A percentile compares a stretch with the other conserved stretches of the same genome.
phyloP scores from a whole-genome alignment of 148 eudicot species.

The Bassia scoparia region DNA sequence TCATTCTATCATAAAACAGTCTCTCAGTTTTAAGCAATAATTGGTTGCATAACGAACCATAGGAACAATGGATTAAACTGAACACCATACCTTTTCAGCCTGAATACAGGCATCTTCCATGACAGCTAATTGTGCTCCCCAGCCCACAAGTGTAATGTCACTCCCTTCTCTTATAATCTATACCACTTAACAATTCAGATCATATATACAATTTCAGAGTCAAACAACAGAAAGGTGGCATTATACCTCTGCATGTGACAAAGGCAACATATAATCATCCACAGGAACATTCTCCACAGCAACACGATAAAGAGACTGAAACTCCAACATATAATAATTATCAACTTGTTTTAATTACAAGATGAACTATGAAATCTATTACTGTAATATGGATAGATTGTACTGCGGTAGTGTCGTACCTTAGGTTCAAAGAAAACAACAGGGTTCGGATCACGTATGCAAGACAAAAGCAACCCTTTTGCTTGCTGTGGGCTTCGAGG shows the following conservation, averaged over 20 bases:
- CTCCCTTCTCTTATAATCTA: conserved; percentile 88
- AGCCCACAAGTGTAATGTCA: conserved; percentile 92
- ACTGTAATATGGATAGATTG: conserved; percentile 4
- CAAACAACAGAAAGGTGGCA: background rate
- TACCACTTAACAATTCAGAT: background rate
- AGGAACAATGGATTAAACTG: background rate
- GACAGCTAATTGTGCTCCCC: conserved; percentile 93
- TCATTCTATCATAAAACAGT: too few species aligned
- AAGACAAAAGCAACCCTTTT: conserved; percentile 78
- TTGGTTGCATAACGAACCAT: background rate
- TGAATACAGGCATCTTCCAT: conserved; percentile 92
- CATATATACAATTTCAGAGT: background rate
- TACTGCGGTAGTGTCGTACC: too few species aligned
- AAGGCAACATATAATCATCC: conserved; percentile 85
- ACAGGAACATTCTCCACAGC: conserved; percentile 96
- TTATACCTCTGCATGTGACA: conserved; percentile 88
- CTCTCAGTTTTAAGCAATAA: too few species aligned
- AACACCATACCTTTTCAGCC: conserved; percentile 67
- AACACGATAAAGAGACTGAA: conserved; percentile 86
- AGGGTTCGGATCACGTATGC: conserved; percentile 95
- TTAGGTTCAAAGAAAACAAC: conserved; percentile 95
- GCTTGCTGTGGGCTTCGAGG: conserved; percentile 95
- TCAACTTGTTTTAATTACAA: background rate
- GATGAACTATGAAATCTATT: conserved; percentile 4
- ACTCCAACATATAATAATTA: conserved; percentile 18